Conservation (phyloP, 2,329 filamentous ascomycete species). For the Acrodontium crateriforme region DNA sequence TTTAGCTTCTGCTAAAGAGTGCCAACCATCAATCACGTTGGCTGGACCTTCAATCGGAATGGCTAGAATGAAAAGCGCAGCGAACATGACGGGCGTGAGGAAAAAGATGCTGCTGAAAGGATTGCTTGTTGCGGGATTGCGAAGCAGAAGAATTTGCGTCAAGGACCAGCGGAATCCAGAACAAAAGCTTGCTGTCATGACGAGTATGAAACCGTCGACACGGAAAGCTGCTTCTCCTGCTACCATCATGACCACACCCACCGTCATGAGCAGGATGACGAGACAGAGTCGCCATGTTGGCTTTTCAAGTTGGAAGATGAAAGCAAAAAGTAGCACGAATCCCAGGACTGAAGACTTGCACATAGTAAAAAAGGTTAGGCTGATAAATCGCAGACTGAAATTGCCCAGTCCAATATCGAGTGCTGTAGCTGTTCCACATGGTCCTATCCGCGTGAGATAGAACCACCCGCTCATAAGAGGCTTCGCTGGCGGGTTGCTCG, state of each 20-base stretch:
- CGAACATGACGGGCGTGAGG: constrained; percentile 93
- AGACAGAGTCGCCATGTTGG: constrained; percentile 73
- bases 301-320: constrained; percentile 79
- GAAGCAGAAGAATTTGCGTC: constrained; percentile 89
- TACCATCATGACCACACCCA: constrained; percentile 95
- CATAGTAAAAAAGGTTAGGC: constrained; percentile 97
- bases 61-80: constrained; percentile 65
- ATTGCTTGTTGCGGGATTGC: constrained; percentile 89
- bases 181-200: constrained; percentile 88
- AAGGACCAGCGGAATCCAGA: constrained; percentile 96
- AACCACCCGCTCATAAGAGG: constrained; percentile 74
- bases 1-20: constrained; percentile 49
- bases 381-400: constrained; percentile 90
- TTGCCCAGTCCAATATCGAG: constrained; percentile 94
- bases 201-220: constrained; percentile 71
- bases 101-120: constrained; percentile 96
- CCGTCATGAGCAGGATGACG: constrained; percentile 84
- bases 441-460: constrained; percentile 81
- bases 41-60: constrained; percentile 71
- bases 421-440: constrained; percentile 83
- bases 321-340: constrained; percentile 90
- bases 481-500: constrained; percentile 5
- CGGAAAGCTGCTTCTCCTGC: constrained; percentile 87
- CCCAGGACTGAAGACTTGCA: constrained; percentile 94
- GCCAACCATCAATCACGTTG: constrained; percentile 52